Conservation (phyloP, 306 rosid species). For the Hippophae rhamnoides region DNA sequence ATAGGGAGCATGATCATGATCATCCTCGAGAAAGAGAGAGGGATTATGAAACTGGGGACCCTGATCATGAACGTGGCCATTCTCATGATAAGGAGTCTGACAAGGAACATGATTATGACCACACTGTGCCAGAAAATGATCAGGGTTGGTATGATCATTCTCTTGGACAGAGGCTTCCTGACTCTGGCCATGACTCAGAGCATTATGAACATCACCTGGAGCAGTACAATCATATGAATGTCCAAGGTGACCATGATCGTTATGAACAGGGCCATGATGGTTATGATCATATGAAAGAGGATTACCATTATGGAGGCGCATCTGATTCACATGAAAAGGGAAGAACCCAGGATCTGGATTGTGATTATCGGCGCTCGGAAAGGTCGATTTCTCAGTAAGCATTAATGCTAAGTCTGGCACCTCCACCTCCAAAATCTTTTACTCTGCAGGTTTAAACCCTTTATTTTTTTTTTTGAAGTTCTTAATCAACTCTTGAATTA, state of each 20-base stretch:
- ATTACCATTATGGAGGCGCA: conserved; percentile 39
- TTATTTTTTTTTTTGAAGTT: too few species aligned
- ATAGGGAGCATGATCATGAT: conserved; percentile 48
- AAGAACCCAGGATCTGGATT: conserved; percentile 48
- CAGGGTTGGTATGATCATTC: conserved; percentile 57
- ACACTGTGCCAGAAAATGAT: conserved; percentile 52
- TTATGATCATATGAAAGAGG: conserved; percentile 58
- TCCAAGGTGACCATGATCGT: conserved; percentile 40
- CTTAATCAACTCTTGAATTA: too few species aligned
- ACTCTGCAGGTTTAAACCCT: too few species aligned
- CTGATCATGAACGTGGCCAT: conserved; percentile 46
- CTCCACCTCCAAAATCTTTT: not conserved
- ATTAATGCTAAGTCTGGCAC: conserved; percentile 29
- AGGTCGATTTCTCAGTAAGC: conserved; percentile 77
- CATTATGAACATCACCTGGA: conserved; percentile 38
- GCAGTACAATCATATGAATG: conserved; percentile 50
- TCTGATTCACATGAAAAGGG: conserved; percentile 67
- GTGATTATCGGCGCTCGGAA: conserved; percentile 47
- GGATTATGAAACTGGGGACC: conserved; percentile 60
- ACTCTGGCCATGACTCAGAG: conserved; percentile 52
- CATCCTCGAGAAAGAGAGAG: conserved; percentile 60
- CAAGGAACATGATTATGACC: conserved; percentile 46
- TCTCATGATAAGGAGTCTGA: conserved; percentile 64
- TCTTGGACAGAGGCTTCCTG: conserved; percentile 57
- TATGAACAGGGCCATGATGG: conserved; percentile 46